These are phyloP conservation scores for Entomortierella beljakovae DNA, from an alignment of 192 early-diverging fungal species.

Conservation along the genomic window DNA sequence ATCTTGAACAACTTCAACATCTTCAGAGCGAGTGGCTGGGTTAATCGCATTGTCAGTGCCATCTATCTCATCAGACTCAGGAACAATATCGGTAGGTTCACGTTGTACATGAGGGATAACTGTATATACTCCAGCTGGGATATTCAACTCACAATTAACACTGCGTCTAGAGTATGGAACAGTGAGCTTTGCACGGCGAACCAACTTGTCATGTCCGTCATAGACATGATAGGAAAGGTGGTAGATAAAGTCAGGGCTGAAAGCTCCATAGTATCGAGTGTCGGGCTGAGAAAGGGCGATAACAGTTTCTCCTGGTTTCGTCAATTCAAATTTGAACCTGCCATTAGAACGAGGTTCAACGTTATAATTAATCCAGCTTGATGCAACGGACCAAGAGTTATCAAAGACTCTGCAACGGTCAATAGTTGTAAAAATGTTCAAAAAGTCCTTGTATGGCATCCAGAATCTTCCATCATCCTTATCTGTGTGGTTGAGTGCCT, in stretches of 20 bases:
- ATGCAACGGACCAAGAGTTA: slow-evolving; percentile 42
- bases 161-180: slow-evolving; percentile 44
- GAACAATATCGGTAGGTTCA: slow-evolving; percentile 33
- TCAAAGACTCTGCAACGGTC: slow-evolving; percentile 50
- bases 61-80: neutral
- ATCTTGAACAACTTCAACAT: slow-evolving; percentile 37
- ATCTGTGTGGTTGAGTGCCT: slow-evolving; percentile 30
- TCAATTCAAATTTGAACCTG: slow-evolving; percentile 37
- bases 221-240: slow-evolving; percentile 47
- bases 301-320: slow-evolving; percentile 18
- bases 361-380: slow-evolving; percentile 55
- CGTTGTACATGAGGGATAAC: slow-evolving; percentile 46
- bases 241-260: slow-evolving; percentile 32
- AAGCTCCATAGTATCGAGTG: slow-evolving; percentile 47
- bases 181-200: slow-evolving; percentile 43
- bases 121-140: slow-evolving; percentile 43
- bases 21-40: slow-evolving; percentile 22
- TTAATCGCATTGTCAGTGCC: slow-evolving; percentile 29
- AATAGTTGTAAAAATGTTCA: slow-evolving; percentile 43
- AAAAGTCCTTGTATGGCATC: slow-evolving; percentile 54
- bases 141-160: slow-evolving; percentile 42
- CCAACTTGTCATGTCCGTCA: slow-evolving; percentile 18
- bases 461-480: slow-evolving; percentile 54
- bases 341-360: slow-evolving; percentile 47
- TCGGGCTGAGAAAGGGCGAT: slow-evolving; percentile 52